A percentile compares a stretch with the other conserved stretches of the same genome.
These are phyloP conservation scores for Volvox africanus DNA, from an alignment of 139 green algal genomes.

Conservation along the genomic window DNA sequence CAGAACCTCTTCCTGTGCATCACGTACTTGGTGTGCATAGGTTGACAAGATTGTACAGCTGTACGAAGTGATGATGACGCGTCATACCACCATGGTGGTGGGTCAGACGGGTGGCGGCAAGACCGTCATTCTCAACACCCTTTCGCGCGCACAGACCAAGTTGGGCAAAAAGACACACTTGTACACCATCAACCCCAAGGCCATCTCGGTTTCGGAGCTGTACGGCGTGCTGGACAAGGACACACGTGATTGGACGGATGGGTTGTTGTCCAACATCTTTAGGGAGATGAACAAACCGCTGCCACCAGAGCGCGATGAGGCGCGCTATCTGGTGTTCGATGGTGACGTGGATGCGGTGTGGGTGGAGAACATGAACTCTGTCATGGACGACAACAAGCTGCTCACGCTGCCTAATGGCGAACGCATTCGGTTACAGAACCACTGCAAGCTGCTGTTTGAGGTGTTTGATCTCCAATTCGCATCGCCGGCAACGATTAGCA, in stretches of 20 bases:
- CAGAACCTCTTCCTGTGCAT: no score
- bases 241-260: slow-evolving; percentile 90
- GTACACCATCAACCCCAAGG: slow-evolving; percentile 86
- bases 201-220: slow-evolving; percentile 78
- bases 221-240: slow-evolving; percentile 88
- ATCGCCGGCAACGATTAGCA: slow-evolving; percentile 80
- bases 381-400: slow-evolving; percentile 94
- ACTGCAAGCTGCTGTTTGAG: slow-evolving; percentile 90
- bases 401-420: slow-evolving; percentile 90
- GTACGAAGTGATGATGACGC: slow-evolving; percentile 89
- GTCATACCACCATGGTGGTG: slow-evolving; percentile 92
- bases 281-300: slow-evolving; percentile 85
- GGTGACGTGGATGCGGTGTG: slow-evolving; percentile 90
- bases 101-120: slow-evolving; percentile 90
- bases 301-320: slow-evolving; percentile 72
- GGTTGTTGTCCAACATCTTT: slow-evolving; percentile 87
- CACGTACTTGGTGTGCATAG: background rate
- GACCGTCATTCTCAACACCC: slow-evolving; percentile 87
- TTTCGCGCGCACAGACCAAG: slow-evolving; percentile 81
- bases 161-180: slow-evolving; percentile 85
- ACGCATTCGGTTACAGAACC: slow-evolving; percentile 84
- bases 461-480: slow-evolving; percentile 70
- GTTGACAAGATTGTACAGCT: slow-evolving; percentile 92
- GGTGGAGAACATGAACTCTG: slow-evolving; percentile 94
- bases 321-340: slow-evolving; percentile 85